phyloP scores from a whole-genome alignment of 805 yeast species.

The Ascoidea tarda region DNA sequence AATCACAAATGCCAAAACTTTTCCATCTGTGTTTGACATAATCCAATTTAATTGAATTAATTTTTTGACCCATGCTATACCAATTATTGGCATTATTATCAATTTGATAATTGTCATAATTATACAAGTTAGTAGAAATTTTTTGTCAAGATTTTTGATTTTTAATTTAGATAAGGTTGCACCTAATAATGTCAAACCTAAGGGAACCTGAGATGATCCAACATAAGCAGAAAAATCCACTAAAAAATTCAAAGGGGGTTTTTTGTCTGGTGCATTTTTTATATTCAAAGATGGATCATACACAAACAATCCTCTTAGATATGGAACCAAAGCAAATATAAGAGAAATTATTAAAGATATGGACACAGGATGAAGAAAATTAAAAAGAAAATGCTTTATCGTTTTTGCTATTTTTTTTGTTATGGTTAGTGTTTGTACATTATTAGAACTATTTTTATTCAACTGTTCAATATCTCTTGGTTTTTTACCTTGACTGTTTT shows the following conservation, averaged over 20 bases:
- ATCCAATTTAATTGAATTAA: slow-evolving; percentile 51
- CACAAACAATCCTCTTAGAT: slow-evolving; percentile 62
- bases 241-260: slow-evolving; percentile 73
- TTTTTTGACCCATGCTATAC: slow-evolving; percentile 52
- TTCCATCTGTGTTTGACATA: slow-evolving; percentile 16
- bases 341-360: slow-evolving; percentile 53
- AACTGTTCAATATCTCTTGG: neutral
- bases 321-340: slow-evolving; percentile 72
- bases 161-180: slow-evolving; percentile 74
- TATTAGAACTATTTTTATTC: slow-evolving; percentile 4
- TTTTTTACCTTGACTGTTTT: slow-evolving; percentile 12
- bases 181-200: slow-evolving; percentile 72
- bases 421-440: neutral
- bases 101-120: slow-evolving; percentile 43
- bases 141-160: slow-evolving; percentile 41
- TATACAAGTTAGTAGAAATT: slow-evolving; percentile 42
- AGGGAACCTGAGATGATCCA: slow-evolving; percentile 80
- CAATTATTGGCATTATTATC: slow-evolving; percentile 66
- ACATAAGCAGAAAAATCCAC: slow-evolving; percentile 73
- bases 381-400: slow-evolving; percentile 22
- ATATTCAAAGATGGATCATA: slow-evolving; percentile 31
- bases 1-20: slow-evolving; percentile 54
- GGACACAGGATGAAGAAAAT: slow-evolving; percentile 60
- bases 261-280: slow-evolving; percentile 69
- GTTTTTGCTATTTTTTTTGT: neutral